These are phyloP conservation scores for Saturnispora sekii DNA, from an alignment of 805 yeast genomes.

Conservation along the genomic window DNA sequence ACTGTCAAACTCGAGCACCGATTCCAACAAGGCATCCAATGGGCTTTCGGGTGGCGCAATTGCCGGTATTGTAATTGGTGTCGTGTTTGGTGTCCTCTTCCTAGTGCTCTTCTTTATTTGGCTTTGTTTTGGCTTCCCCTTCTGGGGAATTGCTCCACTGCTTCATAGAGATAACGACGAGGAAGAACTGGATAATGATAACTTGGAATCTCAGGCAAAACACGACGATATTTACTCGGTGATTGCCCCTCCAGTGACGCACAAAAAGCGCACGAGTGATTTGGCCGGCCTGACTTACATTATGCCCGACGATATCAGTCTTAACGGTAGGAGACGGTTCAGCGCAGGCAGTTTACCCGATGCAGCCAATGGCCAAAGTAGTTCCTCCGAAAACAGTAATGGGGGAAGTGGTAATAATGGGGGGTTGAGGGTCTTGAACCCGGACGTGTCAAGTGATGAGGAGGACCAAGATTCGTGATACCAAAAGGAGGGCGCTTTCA, in stretches of 20 bases:
- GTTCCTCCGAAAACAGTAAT: constrained; percentile 10
- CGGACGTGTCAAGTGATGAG: constrained; percentile 20
- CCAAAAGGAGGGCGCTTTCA: not conserved
- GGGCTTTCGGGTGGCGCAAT: constrained; percentile 25
- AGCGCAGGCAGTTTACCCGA: constrained; percentile 29
- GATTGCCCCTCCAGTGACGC: constrained; percentile 2
- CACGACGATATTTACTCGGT: constrained; percentile 7
- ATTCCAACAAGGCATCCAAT: constrained; percentile 5
- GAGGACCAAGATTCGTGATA: constrained; percentile 2
- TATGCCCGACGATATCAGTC: constrained; percentile 13
- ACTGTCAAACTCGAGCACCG: constrained; percentile 4
- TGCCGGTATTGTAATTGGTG: constrained; percentile 29
- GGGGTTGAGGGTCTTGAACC: constrained; percentile 27
- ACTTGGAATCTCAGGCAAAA: constrained; percentile 9
- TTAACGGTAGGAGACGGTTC: constrained; percentile 22
- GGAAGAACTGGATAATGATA: constrained; percentile 13
- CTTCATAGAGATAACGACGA: constrained; percentile 17
- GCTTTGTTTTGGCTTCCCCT: constrained; percentile 9
- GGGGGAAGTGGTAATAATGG: constrained; percentile 8
- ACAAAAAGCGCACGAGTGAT: constrained; percentile 4
- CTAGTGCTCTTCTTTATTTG: constrained; percentile 14
- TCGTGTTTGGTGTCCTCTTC: constrained; percentile 19
- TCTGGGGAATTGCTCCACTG: constrained; percentile 14
- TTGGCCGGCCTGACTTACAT: constrained; percentile 9
- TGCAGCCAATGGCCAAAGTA: constrained; percentile 22